Evolutionary conservation across 805 yeast species (phyloP), one percentile per base, ranked within the genome.

Genomic region (Zygotorulaspora danielsina): DNA sequence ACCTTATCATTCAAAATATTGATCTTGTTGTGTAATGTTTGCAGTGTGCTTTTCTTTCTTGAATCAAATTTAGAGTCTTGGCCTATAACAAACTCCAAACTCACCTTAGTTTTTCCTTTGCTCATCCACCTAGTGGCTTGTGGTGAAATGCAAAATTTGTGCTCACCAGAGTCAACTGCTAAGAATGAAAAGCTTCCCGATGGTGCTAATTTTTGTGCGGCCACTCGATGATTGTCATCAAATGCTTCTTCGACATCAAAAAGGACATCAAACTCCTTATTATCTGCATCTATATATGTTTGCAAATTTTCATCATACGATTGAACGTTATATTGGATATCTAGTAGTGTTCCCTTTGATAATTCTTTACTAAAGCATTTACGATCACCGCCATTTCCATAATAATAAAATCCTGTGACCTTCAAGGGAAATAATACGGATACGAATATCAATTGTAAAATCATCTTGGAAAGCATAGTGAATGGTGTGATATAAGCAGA

Each of bases 121-220:
- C 76, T 70, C 54, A 84, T 71, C 79, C 88, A 83, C 38, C 84
- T 86, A 11, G 57, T 60, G 5, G 67, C 57, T 42, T 65, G 67
- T n/a, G 72, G 69, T 45, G 66, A 69, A 46, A 83, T 67, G 63
- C 93, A 83, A 58, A 83, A 76, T 63, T 77, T 78, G 65, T 83
- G 90, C 55, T 83, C 90, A 52, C 93, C 93, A 12, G 82, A 68
- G 47, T 81, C 89, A 28, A 75, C 63, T 2, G 90, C 83, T 25
- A 84, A 77, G 66, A 81, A 82, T 7, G 86, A 75, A 55, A 83
- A 80, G 46, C 80, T 84, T 20, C 88, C 87, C 28, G 65, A 63
- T 28, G 86, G 75, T 6, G 75, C 59, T 26, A 80, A 76, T 61
- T 76, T 81, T 57, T 81, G 89, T 44, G 76, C 75, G 19, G 79